A percentile compares a stretch with the other conserved stretches of the same genome.
Conservation (phyloP, 257 asterid genomes). For the Solanum ahanhuiri region DNA sequence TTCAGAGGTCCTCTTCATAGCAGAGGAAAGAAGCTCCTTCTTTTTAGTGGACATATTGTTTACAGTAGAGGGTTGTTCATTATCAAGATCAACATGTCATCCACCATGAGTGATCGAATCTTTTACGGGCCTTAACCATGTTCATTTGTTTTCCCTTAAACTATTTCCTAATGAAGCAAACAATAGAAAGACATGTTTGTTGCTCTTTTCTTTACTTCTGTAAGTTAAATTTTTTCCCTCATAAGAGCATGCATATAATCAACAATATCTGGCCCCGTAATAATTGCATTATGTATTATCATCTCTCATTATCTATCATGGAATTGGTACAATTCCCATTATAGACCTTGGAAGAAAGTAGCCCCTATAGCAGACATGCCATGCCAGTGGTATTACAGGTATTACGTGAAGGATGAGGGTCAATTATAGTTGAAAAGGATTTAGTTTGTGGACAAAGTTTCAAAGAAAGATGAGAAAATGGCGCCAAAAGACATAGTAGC, state of each 20-base stretch:
- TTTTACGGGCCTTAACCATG: not conserved
- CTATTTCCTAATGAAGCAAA: not conserved
- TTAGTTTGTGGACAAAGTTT: not conserved
- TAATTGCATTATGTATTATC: not conserved
- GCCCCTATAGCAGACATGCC: not conserved
- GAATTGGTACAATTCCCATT: slow-evolving; percentile 11
- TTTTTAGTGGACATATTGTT: slow-evolving; percentile 41
- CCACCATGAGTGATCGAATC: slow-evolving; percentile 3
- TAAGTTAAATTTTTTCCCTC: not conserved
- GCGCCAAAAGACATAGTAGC: not conserved
- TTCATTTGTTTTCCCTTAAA: not conserved
- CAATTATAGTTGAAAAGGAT: not conserved
- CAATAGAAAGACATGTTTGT: not conserved
- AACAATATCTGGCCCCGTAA: not conserved
- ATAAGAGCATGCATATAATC: not conserved
- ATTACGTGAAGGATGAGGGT: not conserved
- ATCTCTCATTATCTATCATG: slow-evolving; percentile 6
- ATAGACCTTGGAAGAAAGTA: not conserved
- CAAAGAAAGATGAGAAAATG: not conserved
- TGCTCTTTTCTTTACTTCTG: not conserved
- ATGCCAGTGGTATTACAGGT: not conserved
- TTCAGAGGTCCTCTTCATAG: slow-evolving; percentile 75
- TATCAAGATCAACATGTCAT: slow-evolving; percentile 5
- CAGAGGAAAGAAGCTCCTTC: slow-evolving; percentile 56
- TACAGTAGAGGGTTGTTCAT: not conserved